Conservation (phyloP, 2,329 filamentous ascomycete genomes). For the Chaetomium olivaceum region DNA sequence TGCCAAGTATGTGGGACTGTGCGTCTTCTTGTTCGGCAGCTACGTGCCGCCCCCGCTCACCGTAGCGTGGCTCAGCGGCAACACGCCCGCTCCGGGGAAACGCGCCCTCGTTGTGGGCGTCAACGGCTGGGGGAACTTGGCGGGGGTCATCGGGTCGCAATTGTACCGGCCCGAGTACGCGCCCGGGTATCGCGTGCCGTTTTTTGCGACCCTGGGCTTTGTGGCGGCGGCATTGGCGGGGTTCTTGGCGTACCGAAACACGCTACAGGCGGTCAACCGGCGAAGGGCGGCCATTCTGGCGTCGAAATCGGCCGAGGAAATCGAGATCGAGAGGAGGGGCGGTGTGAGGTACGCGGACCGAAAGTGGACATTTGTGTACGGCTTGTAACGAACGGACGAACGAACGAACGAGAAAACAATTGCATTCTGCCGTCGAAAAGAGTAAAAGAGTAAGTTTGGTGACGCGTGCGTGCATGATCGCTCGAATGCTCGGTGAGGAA, state of each 20-base stretch:
- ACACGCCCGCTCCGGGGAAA: slow-evolving; percentile 38
- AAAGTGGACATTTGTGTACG: slow-evolving; percentile 15
- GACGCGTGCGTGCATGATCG: not conserved
- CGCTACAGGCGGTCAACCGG: slow-evolving; percentile 25
- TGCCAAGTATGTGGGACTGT: slow-evolving; percentile 36
- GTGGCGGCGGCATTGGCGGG: slow-evolving; percentile 37
- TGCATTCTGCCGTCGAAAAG: not conserved
- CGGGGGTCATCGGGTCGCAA: slow-evolving; percentile 37
- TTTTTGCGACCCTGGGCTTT: slow-evolving; percentile 38
- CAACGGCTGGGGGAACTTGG: slow-evolving; percentile 41
- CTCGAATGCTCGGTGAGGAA: not conserved
- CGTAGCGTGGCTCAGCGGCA: slow-evolving; percentile 40
- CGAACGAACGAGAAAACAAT: not conserved
- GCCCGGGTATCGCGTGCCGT: slow-evolving; percentile 38
- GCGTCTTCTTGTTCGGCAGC: slow-evolving; percentile 38
- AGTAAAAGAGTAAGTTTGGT: not conserved
- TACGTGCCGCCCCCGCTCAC: slow-evolving; percentile 39
- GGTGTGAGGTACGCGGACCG: slow-evolving; percentile 16
- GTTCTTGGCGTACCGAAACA: slow-evolving; percentile 37
- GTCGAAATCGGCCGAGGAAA: slow-evolving; percentile 15
- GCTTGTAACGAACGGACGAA: not conserved
- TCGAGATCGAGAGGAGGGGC: slow-evolving; percentile 11
- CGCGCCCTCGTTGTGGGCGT: slow-evolving; percentile 39
- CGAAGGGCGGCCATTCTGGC: slow-evolving; percentile 13
- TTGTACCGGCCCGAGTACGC: slow-evolving; percentile 37